Evolutionary conservation across 768 basidiomycete genomes (phyloP).

Genomic region (Trametes punicea): DNA sequence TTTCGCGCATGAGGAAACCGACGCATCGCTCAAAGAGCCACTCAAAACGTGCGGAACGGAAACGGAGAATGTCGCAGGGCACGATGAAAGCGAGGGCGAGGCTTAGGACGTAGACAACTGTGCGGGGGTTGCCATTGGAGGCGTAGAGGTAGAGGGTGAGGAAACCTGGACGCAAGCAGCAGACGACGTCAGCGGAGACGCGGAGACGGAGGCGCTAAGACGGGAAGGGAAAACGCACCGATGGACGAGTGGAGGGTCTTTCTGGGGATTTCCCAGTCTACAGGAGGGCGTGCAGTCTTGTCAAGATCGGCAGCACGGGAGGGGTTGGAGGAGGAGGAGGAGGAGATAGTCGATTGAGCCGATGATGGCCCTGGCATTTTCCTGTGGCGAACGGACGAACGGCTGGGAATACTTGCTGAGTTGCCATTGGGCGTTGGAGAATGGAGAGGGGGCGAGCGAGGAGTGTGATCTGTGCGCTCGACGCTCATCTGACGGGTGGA

Average conservation of each 20-base stretch:
- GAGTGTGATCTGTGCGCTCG: background rate
- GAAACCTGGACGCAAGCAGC: constrained; percentile 46
- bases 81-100: constrained; percentile 63
- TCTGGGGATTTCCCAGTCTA: constrained; percentile 90
- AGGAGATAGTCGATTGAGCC: background rate
- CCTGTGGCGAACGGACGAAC: constrained; percentile 9
- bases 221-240: constrained; percentile 45
- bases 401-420: no score
- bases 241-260: constrained; percentile 88
- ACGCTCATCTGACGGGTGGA: constrained; percentile 10
- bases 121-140: constrained; percentile 43
- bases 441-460: background rate
- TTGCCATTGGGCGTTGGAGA: constrained; percentile 2
- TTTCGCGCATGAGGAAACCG: constrained; percentile 88
- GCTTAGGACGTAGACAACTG: constrained; percentile 61
- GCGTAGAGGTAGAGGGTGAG: constrained; percentile 58
- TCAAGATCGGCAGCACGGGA: background rate
- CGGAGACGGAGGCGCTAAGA: no score
- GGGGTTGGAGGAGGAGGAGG: background rate
- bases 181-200: background rate
- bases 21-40: constrained; percentile 64
- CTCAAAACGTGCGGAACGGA: constrained; percentile 62
- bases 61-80: constrained; percentile 73
- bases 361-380: constrained; percentile 8
- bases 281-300: constrained; percentile 4